A percentile compares a stretch with the other conserved stretches of the same genome.
Evolutionary conservation across 495 filamentous ascomycete genomes (phyloP).

Genomic region (Xylaria sp.): DNA sequence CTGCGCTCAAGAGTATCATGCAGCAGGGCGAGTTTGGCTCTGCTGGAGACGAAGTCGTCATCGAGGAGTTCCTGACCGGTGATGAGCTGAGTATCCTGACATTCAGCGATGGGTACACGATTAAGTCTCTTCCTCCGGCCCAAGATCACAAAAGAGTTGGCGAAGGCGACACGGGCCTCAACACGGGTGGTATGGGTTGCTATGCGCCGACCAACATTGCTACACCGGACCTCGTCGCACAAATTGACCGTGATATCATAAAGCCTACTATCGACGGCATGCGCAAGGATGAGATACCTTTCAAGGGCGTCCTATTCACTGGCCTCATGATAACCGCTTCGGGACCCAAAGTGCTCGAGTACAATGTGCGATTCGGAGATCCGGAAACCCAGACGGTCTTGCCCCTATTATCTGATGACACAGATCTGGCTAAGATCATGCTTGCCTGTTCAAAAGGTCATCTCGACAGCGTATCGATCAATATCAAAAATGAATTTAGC

Average conservation of each 20-base stretch:
- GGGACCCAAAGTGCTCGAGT: slow-evolving; percentile 91
- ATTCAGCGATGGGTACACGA: slow-evolving; percentile 88
- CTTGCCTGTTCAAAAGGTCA: slow-evolving; percentile 78
- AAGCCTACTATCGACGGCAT: slow-evolving; percentile 91
- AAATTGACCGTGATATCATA: slow-evolving; percentile 82
- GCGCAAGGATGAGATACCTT: slow-evolving; percentile 78
- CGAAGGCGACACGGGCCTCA: slow-evolving; percentile 89
- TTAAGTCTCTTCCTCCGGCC: slow-evolving; percentile 84
- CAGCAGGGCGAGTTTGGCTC: slow-evolving; percentile 82
- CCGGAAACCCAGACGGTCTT: slow-evolving; percentile 95
- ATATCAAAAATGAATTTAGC: slow-evolving; percentile 71
- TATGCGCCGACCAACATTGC: slow-evolving; percentile 91
- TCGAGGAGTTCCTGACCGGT: slow-evolving; percentile 92
- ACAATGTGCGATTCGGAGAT: slow-evolving; percentile 96
- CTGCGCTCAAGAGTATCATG: slow-evolving; percentile 89
- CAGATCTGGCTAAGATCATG: slow-evolving; percentile 91
- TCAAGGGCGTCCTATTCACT: slow-evolving; percentile 90
- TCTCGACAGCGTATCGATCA: slow-evolving; percentile 73
- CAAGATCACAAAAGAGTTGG: slow-evolving; percentile 96
- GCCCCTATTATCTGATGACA: slow-evolving; percentile 77
- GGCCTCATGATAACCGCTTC: slow-evolving; percentile 92
- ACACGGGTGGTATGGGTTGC: slow-evolving; percentile 98
- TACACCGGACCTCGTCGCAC: slow-evolving; percentile 72
- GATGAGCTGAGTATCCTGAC: slow-evolving; percentile 91
- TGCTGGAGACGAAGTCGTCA: slow-evolving; percentile 91